Percentiles rank a stretch among this genome's conserved stretches.
phyloP scores from a whole-genome alignment of 805 yeast species.

The Tetrapisispora iriomotensis region DNA sequence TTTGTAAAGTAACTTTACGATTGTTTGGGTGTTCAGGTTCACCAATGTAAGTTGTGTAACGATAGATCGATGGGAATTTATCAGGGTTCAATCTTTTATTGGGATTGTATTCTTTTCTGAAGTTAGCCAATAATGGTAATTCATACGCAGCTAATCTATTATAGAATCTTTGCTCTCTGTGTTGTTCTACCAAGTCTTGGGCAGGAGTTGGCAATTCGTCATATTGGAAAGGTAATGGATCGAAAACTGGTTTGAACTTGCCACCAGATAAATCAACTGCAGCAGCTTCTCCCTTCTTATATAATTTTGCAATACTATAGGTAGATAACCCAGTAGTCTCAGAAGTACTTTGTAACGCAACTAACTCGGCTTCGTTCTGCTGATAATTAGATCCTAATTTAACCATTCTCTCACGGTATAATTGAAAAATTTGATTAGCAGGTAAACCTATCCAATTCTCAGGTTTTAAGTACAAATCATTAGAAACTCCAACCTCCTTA shows the following conservation, averaged over 20 bases:
- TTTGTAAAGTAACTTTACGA: constrained; percentile 53
- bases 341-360: constrained; percentile 44
- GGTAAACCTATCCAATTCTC: constrained; percentile 63
- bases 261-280: constrained; percentile 33
- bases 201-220: constrained; percentile 65
- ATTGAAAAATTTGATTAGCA: constrained; percentile 48
- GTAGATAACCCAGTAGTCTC: constrained; percentile 33
- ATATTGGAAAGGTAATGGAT: constrained; percentile 38
- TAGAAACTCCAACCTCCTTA: constrained; percentile 4
- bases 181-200: constrained; percentile 59
- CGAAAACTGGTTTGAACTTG: constrained; percentile 31
- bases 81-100: constrained; percentile 32
- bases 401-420: constrained; percentile 50
- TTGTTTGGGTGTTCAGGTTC: constrained; percentile 40
- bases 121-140: constrained; percentile 73
- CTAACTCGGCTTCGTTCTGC: constrained; percentile 42
- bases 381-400: constrained; percentile 43
- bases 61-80: constrained; percentile 50
- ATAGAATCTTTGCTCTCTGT: constrained; percentile 65
- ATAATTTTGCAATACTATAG: constrained; percentile 29
- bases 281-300: constrained; percentile 35
- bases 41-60: constrained; percentile 65
- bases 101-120: constrained; percentile 49
- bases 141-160: constrained; percentile 86
- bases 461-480: constrained; percentile 45